Evolutionary conservation across 2,329 filamentous ascomycete species (phyloP).

Genomic region (Huntiella decipiens): DNA sequence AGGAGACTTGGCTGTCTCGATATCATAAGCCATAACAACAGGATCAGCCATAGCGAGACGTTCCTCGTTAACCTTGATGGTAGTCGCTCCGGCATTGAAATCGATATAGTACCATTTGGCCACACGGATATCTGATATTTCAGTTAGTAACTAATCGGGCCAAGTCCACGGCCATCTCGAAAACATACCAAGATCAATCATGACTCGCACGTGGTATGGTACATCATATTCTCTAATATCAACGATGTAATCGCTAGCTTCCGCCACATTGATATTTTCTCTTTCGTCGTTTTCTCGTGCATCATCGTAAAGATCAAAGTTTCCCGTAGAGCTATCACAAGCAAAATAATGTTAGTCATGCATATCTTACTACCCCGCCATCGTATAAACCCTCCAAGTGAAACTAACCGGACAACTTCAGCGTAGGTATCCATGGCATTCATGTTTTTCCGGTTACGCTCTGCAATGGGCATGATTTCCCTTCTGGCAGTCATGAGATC

Average conservation of each 20-base stretch:
- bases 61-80: constrained; percentile 70
- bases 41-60: constrained; percentile 81
- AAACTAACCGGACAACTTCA: constrained; percentile 67
- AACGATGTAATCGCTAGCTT: constrained; percentile 92
- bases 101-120: constrained; percentile 96
- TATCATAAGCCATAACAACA: constrained; percentile 98
- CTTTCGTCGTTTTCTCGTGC: constrained; percentile 61
- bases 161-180: background rate
- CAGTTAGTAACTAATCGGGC: constrained; percentile 13
- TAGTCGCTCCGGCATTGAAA: constrained; percentile 74
- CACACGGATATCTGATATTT: constrained; percentile 59
- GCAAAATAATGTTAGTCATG: constrained; percentile 12
- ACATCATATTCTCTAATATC: constrained; percentile 99
- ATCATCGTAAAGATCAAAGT: constrained; percentile 92
- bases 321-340: constrained; percentile 44
- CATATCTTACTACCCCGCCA: background rate
- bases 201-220: constrained; percentile 95
- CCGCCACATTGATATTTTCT: constrained; percentile 54
- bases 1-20: constrained; percentile 89
- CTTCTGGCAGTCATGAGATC: constrained; percentile 72
- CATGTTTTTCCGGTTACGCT: constrained; percentile 92
- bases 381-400: too few species aligned
- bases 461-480: constrained; percentile 73
- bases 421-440: constrained; percentile 97
- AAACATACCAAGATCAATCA: constrained; percentile 65